Evolutionary conservation across 2,329 filamentous ascomycete genomes (phyloP), one percentile per base, ranked within the genome.

Genomic region (Trichophaea hybrida): DNA sequence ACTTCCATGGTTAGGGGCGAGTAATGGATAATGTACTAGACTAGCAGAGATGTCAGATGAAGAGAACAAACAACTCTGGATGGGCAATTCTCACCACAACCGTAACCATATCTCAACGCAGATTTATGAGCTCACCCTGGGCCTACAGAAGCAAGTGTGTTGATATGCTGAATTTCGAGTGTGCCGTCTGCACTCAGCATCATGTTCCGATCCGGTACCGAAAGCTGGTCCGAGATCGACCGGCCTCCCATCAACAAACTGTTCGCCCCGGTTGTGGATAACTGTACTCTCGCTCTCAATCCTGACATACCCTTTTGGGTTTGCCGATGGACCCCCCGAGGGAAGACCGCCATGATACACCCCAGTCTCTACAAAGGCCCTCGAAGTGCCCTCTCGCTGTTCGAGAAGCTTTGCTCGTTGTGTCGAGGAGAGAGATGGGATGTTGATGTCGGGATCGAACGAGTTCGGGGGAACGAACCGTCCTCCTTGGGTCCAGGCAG

Each of bases 321-420:
- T 35, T 10, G 43, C 55, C 8, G 5, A 38, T 5, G 62, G 62
- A 8, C 62, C 62, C 24, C 62, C 62, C 7, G 44, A 55, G 1
- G 61, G 62, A 35, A 63, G 62, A 6, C 62, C 62, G 15, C 62
- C 62, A 15, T 63, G 62, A 10, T 49, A 40, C 10, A 49, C 38
- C 5, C 61, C 58, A 1, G 61, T 63, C 10, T 59, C 4, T 24
- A 64, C 52, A 13, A 61, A 64, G 24, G 62, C 62, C 17, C 24
- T 15, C 13, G 17, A 13, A 6, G 44, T 48, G 12, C 37, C 37
- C 31, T 34, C 51, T 6, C 15, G 5, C 10, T 35, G 34, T 37
- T 35, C 51, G n/a, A 13, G 17, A 6, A 34, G 7, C 43, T 17
- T 34, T 31, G 58, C 51, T 8, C 54, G 55, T 15, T 44, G 53